These are phyloP conservation scores for Daldinia decipiens DNA, from an alignment of 495 filamentous ascomycete species.

Conservation along the genomic window DNA sequence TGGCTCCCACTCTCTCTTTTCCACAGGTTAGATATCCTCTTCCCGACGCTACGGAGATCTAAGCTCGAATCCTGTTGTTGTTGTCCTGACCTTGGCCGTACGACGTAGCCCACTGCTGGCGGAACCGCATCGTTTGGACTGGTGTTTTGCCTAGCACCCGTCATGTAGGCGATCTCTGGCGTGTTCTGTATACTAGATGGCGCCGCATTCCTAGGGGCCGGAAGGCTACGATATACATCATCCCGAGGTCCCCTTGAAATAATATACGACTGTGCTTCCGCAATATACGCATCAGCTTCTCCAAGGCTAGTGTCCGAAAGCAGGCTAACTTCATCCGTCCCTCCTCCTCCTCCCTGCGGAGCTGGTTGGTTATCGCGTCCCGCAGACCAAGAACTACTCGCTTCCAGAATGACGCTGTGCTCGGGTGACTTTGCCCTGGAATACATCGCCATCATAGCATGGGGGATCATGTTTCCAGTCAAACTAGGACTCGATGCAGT, in stretches of 20 bases:
- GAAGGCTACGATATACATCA: conserved; percentile 43
- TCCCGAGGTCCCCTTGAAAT: conserved; percentile 18
- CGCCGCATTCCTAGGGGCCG: conserved; percentile 44
- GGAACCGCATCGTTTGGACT: conserved; percentile 32
- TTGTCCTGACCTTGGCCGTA: conserved; percentile 27
- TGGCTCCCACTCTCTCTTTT: conserved; percentile 33
- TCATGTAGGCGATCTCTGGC: conserved; percentile 48
- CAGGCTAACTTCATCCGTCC: conserved; percentile 44
- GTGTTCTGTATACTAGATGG: conserved; percentile 47
- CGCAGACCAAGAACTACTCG: conserved; percentile 28
- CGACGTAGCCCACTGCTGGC: conserved; percentile 31
- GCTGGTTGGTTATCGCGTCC: conserved; percentile 27
- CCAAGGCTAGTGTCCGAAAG: conserved; percentile 47
- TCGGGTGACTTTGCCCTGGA: conserved; percentile 31
- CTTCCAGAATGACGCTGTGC: conserved; percentile 32
- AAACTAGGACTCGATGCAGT: conserved; percentile 20
- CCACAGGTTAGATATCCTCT: conserved; percentile 45
- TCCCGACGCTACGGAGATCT: conserved; percentile 22
- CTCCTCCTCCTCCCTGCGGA: conserved; percentile 10
- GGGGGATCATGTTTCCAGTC: conserved; percentile 24
- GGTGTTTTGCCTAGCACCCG: conserved; percentile 29
- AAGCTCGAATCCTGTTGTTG: conserved; percentile 26
- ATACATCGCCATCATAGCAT: conserved; percentile 41
- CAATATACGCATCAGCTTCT: conserved; percentile 37
- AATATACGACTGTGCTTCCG: conserved; percentile 34